Evolutionary conservation across 148 eudicot species (phyloP).

Genomic region (Camellia lanceoleosa): DNA sequence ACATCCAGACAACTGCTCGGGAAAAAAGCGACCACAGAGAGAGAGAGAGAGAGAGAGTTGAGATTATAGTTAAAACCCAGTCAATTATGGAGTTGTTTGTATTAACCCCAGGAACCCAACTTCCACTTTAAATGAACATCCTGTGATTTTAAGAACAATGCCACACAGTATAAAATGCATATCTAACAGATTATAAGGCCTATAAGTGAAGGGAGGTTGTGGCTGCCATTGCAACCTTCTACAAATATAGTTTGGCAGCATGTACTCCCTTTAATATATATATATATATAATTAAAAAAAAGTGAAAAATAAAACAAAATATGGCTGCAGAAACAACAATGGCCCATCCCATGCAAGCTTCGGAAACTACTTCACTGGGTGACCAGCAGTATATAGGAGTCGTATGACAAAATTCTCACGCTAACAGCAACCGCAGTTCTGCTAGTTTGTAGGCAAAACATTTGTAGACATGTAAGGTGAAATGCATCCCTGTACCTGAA

Average conservation of each 20-base stretch:
- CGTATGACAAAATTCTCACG: neutral
- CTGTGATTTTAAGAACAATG: neutral
- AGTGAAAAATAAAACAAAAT: neutral
- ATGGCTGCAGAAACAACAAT: neutral
- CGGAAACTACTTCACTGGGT: neutral
- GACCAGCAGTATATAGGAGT: neutral
- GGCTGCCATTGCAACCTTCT: neutral
- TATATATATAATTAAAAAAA: too few species aligned
- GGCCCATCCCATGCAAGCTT: neutral
- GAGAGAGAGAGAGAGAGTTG: neutral
- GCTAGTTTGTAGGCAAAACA: slow-evolving; percentile 44
- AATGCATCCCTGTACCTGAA: slow-evolving; percentile 72
- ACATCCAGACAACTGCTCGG: neutral
- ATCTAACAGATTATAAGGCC: slow-evolving; percentile 1
- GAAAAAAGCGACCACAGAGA: neutral
- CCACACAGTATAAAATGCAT: neutral
- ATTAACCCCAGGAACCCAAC: neutral
- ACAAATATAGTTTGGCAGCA: neutral
- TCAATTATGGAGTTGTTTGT: neutral
- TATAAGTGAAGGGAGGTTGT: neutral
- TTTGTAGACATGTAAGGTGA: slow-evolving; percentile 83
- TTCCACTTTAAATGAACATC: neutral
- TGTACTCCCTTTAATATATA: neutral
- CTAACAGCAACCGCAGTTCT: slow-evolving; percentile 3
- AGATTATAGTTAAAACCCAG: neutral